Base-by-base conservation (phyloP, 257 asterid species). In the Striga asiatica region DNA sequence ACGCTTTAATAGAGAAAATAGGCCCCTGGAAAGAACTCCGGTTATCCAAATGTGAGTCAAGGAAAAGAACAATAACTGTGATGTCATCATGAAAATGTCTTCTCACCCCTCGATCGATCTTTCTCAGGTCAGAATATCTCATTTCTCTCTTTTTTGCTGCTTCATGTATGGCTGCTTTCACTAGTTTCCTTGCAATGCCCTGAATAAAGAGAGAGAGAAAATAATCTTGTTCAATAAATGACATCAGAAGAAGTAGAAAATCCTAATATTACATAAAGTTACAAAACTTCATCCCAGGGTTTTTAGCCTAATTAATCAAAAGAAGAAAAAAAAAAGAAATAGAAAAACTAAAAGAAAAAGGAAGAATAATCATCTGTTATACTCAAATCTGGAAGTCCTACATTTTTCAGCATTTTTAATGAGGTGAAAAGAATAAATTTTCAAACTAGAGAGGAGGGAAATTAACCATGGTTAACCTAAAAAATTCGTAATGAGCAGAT, bases 51-150 rank as follows among this genome's bases (percentile, higher is more conserved):
- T 72, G 71, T 37, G 74, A 53, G 67, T 78, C 88, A 6, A 84
- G 59, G 56, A 76, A 84, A 66, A 84, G 68, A 59, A 84, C 85
- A 67, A 79, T 73, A 5, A 84, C 91, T 0, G 85, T 74, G 51
- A 84, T 84, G 70, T 84, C 94, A 16, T 84, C 94, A 25, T 84
- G 94, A 43, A 78, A 84, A 74, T 81, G 88, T 54, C 94, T 64
- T 63, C 94, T 72, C 63, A 81, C 78, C 18, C 91, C 94, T 31
- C 77, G 64, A 7, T 75, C 88, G 17, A 84, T 73, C 58, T 71
- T 76, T 68, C 78, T 75, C 74, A 84, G 74, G 73, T 84, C 85
- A 0, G 85, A 68, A 35, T 74, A 84, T 70, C 91, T 73, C 85
- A 77, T 81, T 65, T 84, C 91, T 66, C 91, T 67, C 54, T 78